A percentile compares a stretch with the other conserved stretches of the same genome.
These are phyloP conservation scores for Sclerotinia nivalis DNA, from an alignment of 2,329 filamentous ascomycete species.

Conservation along the genomic window DNA sequence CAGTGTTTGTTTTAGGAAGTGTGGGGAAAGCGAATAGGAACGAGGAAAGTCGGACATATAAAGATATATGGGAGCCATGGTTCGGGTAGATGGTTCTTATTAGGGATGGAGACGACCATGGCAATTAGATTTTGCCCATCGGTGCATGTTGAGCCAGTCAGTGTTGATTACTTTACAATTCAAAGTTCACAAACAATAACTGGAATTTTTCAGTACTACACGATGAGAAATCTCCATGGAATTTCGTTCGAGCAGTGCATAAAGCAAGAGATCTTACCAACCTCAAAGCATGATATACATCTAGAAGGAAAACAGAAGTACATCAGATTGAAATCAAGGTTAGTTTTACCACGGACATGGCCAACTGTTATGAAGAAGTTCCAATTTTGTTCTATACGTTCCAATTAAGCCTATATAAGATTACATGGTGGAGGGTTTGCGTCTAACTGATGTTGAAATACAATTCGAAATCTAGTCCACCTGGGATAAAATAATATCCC, in stretches of 20 bases:
- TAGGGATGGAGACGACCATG: too few relatives aligned
- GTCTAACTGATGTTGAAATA: not conserved
- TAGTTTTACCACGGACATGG: too few relatives aligned
- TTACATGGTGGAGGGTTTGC: not conserved
- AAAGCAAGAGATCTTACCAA: too few relatives aligned
- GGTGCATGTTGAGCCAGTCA: not conserved
- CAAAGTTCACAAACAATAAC: too few relatives aligned
- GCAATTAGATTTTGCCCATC: not conserved
- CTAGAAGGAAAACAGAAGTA: not conserved
- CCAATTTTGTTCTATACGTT: not conserved
- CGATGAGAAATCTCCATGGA: too few relatives aligned
- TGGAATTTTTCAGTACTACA: not conserved
- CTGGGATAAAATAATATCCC: not conserved
- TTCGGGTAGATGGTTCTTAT: not conserved
- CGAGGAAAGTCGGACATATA: not conserved
- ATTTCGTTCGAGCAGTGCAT: not conserved
- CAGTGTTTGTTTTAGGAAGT: slow-evolving; percentile 74
- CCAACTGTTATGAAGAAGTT: not conserved
- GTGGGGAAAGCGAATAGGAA: not conserved
- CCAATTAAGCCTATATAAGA: not conserved
- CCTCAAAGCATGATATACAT: not conserved
- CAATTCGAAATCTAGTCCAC: not conserved
- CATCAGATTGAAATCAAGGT: not conserved
- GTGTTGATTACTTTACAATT: too few relatives aligned
- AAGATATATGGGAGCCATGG: not conserved